These are phyloP conservation scores for Primulina eburnea DNA, from an alignment of 257 asterid species.

Conservation along the genomic window DNA sequence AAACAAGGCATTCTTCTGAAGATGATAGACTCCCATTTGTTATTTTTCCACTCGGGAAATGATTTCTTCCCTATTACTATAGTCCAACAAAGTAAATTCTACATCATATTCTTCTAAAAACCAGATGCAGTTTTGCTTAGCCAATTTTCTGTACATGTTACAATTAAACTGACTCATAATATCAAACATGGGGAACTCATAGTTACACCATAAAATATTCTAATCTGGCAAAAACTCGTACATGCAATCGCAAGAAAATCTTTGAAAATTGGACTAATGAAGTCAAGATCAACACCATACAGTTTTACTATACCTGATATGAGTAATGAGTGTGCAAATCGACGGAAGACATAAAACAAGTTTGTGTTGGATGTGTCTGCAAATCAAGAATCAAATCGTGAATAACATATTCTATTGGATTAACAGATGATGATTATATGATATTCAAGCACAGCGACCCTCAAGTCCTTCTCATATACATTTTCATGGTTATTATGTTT, in stretches of 20 bases:
- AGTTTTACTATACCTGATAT: constrained; percentile 64
- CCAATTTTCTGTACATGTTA: neutral
- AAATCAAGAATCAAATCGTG: constrained; percentile 33
- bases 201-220: neutral
- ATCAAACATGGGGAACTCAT: neutral
- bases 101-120: neutral
- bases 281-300: constrained; percentile 17
- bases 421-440: neutral
- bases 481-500: constrained; percentile 9
- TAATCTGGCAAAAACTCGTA: neutral
- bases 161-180: constrained; percentile 3
- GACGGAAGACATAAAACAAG: constrained; percentile 96
- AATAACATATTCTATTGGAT: constrained; percentile 11
- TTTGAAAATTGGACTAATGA: constrained; percentile 12
- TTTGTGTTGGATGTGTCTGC: constrained; percentile 99
- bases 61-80: neutral
- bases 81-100: neutral
- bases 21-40: neutral
- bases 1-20: neutral
- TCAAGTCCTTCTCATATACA: constrained; percentile 14
- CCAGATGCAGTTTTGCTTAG: neutral
- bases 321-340: constrained; percentile 99
- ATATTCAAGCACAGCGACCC: constrained; percentile 9
- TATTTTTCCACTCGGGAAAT: neutral
- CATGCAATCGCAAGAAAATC: neutral